Percentiles rank a stretch among this genome's conserved stretches.
These are phyloP conservation scores for Trametes maxima DNA, from an alignment of 768 basidiomycete genomes.

Conservation along the genomic window DNA sequence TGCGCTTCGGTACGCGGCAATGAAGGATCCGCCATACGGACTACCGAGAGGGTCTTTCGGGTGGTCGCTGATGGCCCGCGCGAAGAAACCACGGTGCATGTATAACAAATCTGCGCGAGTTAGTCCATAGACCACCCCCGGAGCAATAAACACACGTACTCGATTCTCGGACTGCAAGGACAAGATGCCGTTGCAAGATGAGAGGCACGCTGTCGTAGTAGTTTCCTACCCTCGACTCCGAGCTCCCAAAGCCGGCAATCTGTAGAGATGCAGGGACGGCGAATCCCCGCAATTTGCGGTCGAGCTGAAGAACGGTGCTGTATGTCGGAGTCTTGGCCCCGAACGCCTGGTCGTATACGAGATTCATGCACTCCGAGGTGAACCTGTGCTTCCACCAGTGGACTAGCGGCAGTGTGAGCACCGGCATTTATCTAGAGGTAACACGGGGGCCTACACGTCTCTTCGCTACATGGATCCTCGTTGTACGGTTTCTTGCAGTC, in stretches of 20 bases:
- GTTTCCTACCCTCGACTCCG: constrained; percentile 26
- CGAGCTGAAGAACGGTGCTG: constrained; percentile 63
- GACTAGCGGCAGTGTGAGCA: constrained; percentile 44
- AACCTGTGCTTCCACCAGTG: constrained; percentile 69
- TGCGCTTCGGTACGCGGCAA: constrained; percentile 68
- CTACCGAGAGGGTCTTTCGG: constrained; percentile 68
- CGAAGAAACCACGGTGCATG: constrained; percentile 78
- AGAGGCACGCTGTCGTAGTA: constrained; percentile 51
- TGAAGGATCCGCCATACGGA: constrained; percentile 66
- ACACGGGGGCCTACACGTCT: constrained; percentile 54
- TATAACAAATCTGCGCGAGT: constrained; percentile 57
- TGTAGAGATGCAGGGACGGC: constrained; percentile 66
- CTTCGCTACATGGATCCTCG: constrained; percentile 47
- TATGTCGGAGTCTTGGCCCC: constrained; percentile 65
- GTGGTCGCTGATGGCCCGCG: constrained; percentile 65
- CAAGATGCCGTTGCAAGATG: constrained; percentile 67
- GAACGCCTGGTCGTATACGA: constrained; percentile 71
- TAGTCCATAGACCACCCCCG: not conserved
- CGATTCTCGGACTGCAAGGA: constrained; percentile 69
- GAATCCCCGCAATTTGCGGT: constrained; percentile 63
- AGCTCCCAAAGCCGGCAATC: constrained; percentile 61
- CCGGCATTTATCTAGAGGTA: not conserved
- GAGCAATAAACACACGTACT: constrained; percentile 40
- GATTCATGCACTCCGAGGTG: constrained; percentile 60
- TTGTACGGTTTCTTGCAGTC: constrained; percentile 55